Percentiles rank a stretch among this genome's conserved stretches.
phyloP scores from a whole-genome alignment of 768 basidiomycete species.

The Suillus subluteus region DNA sequence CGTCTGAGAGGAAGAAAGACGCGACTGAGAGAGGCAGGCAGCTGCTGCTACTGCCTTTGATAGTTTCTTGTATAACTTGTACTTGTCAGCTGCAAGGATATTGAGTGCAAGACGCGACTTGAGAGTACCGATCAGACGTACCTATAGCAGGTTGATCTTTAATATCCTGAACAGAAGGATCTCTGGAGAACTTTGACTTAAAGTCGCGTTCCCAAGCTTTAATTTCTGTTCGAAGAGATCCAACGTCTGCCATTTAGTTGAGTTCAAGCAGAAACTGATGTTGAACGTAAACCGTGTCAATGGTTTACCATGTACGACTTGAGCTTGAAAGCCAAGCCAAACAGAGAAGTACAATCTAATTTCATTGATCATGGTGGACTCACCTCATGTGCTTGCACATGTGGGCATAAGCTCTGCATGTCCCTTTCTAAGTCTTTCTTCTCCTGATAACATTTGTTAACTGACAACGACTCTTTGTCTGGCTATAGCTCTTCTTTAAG shows the following conservation, averaged over 20 bases:
- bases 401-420: constrained; percentile 4
- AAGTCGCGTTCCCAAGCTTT: constrained; percentile 81
- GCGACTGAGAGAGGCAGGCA: constrained; percentile 43
- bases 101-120: constrained; percentile 18
- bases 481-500: constrained; percentile 3
- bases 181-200: constrained; percentile 53
- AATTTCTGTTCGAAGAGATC: constrained; percentile 63
- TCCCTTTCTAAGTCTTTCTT: constrained; percentile 11
- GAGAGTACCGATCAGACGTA: constrained; percentile 37
- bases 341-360: constrained; percentile 4
- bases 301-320: neutral
- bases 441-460: neutral
- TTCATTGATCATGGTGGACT: neutral
- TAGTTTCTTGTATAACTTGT: constrained; percentile 81
- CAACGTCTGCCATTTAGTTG: constrained; percentile 23
- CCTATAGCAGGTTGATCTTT: constrained; percentile 63
- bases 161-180: constrained; percentile 74
- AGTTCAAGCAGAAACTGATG: neutral
- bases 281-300: neutral
- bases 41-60: constrained; percentile 47
- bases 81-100: constrained; percentile 63
- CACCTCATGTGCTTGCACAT: constrained; percentile 3
- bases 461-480: constrained; percentile 10
- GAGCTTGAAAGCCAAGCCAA: neutral
- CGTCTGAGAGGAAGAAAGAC: constrained; percentile 20